phyloP scores from a whole-genome alignment of 2,329 filamentous ascomycete genomes.

The Pestalotiopsis sp. region DNA sequence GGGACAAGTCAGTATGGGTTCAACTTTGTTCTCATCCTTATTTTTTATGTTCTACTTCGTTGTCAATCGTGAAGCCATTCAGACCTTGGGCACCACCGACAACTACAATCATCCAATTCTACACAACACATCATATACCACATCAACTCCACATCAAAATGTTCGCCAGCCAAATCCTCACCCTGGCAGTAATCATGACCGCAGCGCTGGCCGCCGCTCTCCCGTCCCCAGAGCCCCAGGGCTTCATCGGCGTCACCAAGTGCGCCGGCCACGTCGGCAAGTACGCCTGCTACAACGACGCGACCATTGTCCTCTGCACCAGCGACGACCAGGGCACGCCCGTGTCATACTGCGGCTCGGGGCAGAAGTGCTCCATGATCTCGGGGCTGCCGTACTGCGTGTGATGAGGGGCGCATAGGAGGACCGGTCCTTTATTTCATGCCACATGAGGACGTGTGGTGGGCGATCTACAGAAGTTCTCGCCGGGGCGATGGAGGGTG shows the following conservation, averaged over 20 bases:
- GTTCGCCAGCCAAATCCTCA: background rate
- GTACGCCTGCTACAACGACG: background rate
- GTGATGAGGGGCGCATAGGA: background rate
- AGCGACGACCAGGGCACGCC: background rate
- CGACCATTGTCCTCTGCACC: background rate
- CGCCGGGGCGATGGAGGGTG: too few relatives aligned
- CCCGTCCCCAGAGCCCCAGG: background rate
- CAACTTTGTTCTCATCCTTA: too few relatives aligned
- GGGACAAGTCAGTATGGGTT: too few relatives aligned
- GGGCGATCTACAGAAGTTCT: too few relatives aligned
- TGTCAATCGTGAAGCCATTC: too few relatives aligned
- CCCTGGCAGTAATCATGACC: background rate
- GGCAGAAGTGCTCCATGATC: background rate
- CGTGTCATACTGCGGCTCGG: background rate
- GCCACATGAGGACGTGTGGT: too few relatives aligned
- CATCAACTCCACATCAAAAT: background rate
- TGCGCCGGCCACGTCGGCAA: background rate
- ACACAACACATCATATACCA: background rate
- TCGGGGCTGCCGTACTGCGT: background rate
- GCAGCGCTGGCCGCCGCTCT: background rate
- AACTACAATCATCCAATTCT: background rate
- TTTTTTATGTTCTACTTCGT: too few relatives aligned
- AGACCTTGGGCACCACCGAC: background rate
- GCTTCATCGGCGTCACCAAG: background rate
- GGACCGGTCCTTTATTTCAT: too few relatives aligned